Conservation (phyloP, 805 yeast genomes). For the Saccharomycopsis javanensis region DNA sequence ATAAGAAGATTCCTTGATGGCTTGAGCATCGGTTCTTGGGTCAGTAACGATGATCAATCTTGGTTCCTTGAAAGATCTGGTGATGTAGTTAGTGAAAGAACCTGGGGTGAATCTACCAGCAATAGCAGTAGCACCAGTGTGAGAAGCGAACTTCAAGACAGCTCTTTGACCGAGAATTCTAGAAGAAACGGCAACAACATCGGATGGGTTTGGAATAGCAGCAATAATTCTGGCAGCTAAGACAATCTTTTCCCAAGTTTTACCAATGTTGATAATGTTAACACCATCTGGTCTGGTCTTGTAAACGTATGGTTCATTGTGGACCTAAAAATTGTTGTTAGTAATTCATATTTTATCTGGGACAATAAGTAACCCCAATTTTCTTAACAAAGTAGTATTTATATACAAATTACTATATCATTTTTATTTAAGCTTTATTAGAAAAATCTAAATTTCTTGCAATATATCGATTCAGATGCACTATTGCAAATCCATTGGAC, state of each 20-base stretch:
- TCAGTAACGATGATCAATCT: constrained; percentile 98
- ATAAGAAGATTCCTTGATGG: constrained; percentile 99
- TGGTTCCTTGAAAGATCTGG: constrained; percentile 99
- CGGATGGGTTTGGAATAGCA: constrained; percentile 97
- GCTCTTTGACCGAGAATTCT: constrained; percentile 99
- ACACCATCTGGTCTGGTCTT: constrained; percentile 99
- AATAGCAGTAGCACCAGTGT: constrained; percentile 99
- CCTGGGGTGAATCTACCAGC: constrained; percentile 99
- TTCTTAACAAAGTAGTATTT: no score
- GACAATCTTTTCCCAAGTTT: constrained; percentile 99
- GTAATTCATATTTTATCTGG: no score
- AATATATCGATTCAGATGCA: no score
- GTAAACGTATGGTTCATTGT: constrained; percentile 94
- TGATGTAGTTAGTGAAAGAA: constrained; percentile 99
- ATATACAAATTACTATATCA: no score
- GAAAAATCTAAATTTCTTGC: no score
- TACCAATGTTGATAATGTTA: constrained; percentile 94
- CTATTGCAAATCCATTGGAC: no score
- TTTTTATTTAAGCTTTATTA: no score
- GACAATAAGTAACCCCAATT: no score
- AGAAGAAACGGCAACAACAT: constrained; percentile 97
- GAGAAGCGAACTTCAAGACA: constrained; percentile 97
- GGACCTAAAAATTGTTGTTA: constrained; percentile 47
- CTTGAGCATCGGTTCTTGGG: constrained; percentile 99
- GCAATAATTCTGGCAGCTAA: constrained; percentile 99